phyloP scores from a whole-genome alignment of 2,329 filamentous ascomycete species.

The Trichophyton equinum region DNA sequence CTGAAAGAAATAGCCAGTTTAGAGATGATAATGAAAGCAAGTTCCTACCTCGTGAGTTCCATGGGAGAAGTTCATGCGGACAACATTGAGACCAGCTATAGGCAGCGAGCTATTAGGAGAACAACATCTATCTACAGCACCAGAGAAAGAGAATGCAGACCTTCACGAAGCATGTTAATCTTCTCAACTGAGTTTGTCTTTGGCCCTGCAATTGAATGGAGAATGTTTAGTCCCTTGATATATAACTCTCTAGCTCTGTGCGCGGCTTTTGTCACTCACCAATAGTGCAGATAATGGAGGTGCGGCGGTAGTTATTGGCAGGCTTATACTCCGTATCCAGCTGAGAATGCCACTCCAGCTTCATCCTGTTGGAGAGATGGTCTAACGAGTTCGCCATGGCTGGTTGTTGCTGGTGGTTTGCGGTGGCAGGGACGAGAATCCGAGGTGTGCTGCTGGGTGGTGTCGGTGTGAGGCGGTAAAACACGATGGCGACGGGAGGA shows the following conservation, averaged over 20 bases:
- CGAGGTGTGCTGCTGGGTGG: background rate
- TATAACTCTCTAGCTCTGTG: background rate
- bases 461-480: no score
- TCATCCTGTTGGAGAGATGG: constrained; percentile 67
- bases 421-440: background rate
- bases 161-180: constrained; percentile 81
- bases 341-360: constrained; percentile 57
- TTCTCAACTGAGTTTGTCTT: constrained; percentile 98
- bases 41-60: constrained; percentile 59
- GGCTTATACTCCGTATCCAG: constrained; percentile 86
- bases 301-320: constrained; percentile 81
- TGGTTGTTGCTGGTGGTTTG: background rate
- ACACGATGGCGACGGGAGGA: background rate
- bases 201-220: constrained; percentile 44
- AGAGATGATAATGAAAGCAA: constrained; percentile 8
- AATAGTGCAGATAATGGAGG: constrained; percentile 98
- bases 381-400: constrained; percentile 63
- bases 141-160: constrained; percentile 22
- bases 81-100: constrained; percentile 80
- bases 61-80: constrained; percentile 99
- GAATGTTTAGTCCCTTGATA: background rate
- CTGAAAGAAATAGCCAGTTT: background rate
- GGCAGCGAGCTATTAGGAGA: constrained; percentile 2
- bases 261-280: constrained; percentile 36
- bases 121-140: background rate